phyloP scores from a whole-genome alignment of 176 grass and related monocot genomes.

The Carex littledalei region DNA sequence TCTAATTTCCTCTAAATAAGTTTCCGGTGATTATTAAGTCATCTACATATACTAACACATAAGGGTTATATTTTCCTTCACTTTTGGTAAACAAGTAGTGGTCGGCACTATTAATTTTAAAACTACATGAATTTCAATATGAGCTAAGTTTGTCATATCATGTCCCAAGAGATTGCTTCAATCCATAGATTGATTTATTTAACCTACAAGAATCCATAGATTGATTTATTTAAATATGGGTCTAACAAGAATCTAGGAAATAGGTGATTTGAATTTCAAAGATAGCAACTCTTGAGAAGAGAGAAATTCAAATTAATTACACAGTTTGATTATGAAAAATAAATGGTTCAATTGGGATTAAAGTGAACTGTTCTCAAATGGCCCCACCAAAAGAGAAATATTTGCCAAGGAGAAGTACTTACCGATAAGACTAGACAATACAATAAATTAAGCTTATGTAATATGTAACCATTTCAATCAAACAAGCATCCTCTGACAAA shows the following conservation, averaged over 20 bases:
- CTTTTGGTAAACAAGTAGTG: too few species aligned
- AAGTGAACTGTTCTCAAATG: neutral
- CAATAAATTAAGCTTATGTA: neutral
- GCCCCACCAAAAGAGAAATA: neutral
- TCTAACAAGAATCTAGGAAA: neutral
- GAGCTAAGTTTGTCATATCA: too few species aligned
- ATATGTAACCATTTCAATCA: neutral
- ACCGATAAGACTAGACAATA: neutral
- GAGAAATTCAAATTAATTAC: neutral
- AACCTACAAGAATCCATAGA: too few species aligned
- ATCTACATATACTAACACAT: too few species aligned
- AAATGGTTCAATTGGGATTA: neutral
- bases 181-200: too few species aligned
- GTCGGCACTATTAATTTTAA: too few species aligned
- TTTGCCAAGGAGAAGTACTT: neutral
- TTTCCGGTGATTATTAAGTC: too few species aligned
- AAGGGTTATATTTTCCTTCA: too few species aligned
- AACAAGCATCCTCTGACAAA: constrained; percentile 16
- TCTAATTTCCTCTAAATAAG: too few species aligned
- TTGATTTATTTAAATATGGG: neutral
- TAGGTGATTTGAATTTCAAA: neutral
- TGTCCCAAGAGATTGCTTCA: too few species aligned
- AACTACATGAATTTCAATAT: too few species aligned
- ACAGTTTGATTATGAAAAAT: neutral
- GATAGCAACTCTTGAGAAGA: neutral